Base-by-base conservation (phyloP, 129 eudicot genomes). In the Escallonia herrerae region DNA sequence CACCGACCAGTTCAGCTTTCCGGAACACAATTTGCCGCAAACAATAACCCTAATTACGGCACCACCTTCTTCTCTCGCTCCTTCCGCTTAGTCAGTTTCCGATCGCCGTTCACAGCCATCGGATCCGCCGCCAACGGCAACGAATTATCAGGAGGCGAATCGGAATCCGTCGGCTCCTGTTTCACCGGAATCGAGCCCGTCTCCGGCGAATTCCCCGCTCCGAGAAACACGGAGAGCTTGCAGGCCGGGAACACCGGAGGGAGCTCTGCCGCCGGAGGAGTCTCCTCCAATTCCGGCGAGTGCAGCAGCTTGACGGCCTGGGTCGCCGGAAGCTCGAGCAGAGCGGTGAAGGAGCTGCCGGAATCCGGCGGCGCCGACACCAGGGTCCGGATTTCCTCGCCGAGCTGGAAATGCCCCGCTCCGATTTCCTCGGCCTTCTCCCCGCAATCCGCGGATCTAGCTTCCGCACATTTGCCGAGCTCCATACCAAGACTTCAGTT, bases 301-400 rank as follows among this genome's bases (percentile, higher is more conserved):
- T 87, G 89, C 13, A 93, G 40, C 7, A 94, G 84, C 93, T 86
- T 87, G 43, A 94, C 86, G 7, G 95, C 96, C 53, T 83, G 95
- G 43, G 69, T 90, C 43, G 97, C 56, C 43, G 97, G 90, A 5
- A 94, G 82, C 42, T 82, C 95, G 41, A 94, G 81, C 1, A 94
- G 84, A 43, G 99, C 96, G 44, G 96, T 94, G 81, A 94, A 94
- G n/a, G 93, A 89, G 52, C 62, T 86, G 39, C 82, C 80, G 65
- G 73, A 78, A 60, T 80, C 82, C 48, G 81, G 84, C 53, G 68
- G 74, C 53, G 57, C 83, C 56, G 90, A 65, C 58, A 81, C 77
- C 47, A 83, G 33, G 6, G 74, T 76, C 67, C 63, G 83, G 47
- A 90, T 66, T 54, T 77, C 90, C 6, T 83, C 91, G 4, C 74